A percentile compares a stretch with the other conserved stretches of the same genome.
Evolutionary conservation across 2,329 filamentous ascomycete species (phyloP).

Genomic region (Claviceps pusilla): DNA sequence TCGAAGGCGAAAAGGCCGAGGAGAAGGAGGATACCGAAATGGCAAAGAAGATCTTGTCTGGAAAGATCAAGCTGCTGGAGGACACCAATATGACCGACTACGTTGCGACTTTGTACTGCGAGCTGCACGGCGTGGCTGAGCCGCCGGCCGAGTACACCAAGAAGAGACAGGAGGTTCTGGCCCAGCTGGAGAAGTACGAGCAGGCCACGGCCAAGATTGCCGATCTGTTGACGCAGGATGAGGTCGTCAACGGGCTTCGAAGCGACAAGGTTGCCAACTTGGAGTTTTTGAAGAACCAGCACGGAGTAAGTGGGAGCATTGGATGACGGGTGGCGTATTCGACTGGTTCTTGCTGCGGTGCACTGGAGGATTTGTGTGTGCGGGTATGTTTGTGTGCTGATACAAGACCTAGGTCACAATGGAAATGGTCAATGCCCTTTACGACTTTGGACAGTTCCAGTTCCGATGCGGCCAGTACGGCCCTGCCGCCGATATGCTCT

Average conservation of each 20-base stretch:
- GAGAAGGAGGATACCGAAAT: constrained; percentile 47
- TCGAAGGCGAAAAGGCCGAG: constrained; percentile 68
- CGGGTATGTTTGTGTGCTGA: not conserved
- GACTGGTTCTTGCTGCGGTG: not conserved
- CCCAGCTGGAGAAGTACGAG: constrained; percentile 68
- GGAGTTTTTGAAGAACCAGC: constrained; percentile 92
- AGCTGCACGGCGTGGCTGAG: constrained; percentile 66
- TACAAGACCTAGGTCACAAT: constrained; percentile 49
- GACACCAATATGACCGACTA: constrained; percentile 99
- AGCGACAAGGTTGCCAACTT: constrained; percentile 98
- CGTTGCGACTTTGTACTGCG: constrained; percentile 78
- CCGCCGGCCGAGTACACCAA: constrained; percentile 73
- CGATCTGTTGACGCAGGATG: constrained; percentile 71
- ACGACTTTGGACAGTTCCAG: constrained; percentile 92
- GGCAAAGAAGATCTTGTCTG: constrained; percentile 58
- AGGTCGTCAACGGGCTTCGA: constrained; percentile 77
- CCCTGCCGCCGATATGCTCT: constrained; percentile 80
- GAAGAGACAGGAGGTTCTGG: constrained; percentile 79
- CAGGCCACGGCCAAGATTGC: constrained; percentile 81
- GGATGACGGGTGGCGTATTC: constrained; percentile 1
- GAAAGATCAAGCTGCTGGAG: constrained; percentile 88
- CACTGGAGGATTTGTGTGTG: not conserved
- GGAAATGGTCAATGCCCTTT: constrained; percentile 91
- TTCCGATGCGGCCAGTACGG: constrained; percentile 94
- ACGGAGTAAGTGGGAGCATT: constrained; percentile 49